These are phyloP conservation scores for Circinella minor DNA, from an alignment of 371 early-diverging fungal species.

Conservation along the genomic window DNA sequence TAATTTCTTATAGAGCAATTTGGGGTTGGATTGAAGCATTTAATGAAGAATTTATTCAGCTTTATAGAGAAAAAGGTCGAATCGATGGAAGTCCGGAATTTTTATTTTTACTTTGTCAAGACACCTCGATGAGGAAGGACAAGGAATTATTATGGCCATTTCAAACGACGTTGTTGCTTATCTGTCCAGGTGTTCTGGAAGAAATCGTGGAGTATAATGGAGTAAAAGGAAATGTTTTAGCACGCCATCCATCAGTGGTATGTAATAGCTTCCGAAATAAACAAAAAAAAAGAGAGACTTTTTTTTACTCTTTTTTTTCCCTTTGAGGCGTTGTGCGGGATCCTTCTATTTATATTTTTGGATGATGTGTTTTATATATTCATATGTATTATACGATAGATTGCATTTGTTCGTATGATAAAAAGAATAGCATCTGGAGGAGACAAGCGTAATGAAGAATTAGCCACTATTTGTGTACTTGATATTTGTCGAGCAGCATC, in stretches of 20 bases:
- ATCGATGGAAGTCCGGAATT: slow-evolving; percentile 74
- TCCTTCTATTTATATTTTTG: too few species aligned
- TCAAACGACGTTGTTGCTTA: slow-evolving; percentile 72
- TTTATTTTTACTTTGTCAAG: slow-evolving; percentile 74
- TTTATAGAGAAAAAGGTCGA: slow-evolving; percentile 63
- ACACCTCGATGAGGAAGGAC: slow-evolving; percentile 61
- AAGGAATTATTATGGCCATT: slow-evolving; percentile 79
- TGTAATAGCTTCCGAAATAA: neutral
- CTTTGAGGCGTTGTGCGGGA: too few species aligned
- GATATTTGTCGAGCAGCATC: slow-evolving; percentile 78
- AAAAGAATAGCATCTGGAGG: slow-evolving; percentile 48
- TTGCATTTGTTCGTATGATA: neutral
- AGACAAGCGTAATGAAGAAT: slow-evolving; percentile 58
- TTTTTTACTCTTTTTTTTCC: too few species aligned
- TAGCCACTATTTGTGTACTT: slow-evolving; percentile 73
- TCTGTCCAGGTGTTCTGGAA: slow-evolving; percentile 62
- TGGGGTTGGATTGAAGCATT: slow-evolving; percentile 88
- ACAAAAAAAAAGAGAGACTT: too few species aligned
- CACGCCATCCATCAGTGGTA: neutral
- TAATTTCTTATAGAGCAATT: slow-evolving; percentile 71
- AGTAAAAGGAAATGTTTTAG: neutral
- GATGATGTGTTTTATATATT: too few species aligned
- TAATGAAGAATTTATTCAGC: slow-evolving; percentile 67
- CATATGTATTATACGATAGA: neutral
- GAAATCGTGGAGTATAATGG: neutral